Evolutionary conservation across 495 filamentous ascomycete genomes (phyloP).

Genomic region (Aspergillus haitiensis): DNA sequence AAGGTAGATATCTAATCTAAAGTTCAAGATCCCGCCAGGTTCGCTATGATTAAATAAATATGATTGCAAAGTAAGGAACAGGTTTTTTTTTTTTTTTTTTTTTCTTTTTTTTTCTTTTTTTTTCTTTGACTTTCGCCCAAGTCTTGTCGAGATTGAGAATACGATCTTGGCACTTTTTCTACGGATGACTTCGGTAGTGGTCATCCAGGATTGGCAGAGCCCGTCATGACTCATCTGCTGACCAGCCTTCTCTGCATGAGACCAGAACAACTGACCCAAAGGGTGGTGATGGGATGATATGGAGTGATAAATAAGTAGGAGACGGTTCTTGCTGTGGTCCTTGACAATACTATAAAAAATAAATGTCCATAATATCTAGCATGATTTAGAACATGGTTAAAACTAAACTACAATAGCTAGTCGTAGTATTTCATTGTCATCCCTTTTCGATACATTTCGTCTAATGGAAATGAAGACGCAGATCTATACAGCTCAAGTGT

Average conservation of each 20-base stretch:
- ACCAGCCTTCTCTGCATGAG: neutral
- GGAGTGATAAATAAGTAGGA: neutral
- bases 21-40: neutral
- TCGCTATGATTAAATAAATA: too few relatives aligned
- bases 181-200: neutral
- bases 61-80: too few relatives aligned
- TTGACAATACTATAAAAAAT: too few relatives aligned
- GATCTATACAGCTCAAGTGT: too few relatives aligned
- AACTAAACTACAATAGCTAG: too few relatives aligned
- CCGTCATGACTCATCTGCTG: neutral
- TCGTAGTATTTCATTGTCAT: too few relatives aligned
- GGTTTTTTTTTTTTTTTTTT: too few relatives aligned
- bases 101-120: neutral
- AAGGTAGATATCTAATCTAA: neutral
- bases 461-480: too few relatives aligned
- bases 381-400: too few relatives aligned
- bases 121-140: neutral
- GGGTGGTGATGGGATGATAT: neutral
- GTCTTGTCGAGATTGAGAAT: neutral
- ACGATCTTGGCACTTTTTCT: constrained; percentile 1
- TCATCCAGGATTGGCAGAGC: neutral
- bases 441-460: too few relatives aligned
- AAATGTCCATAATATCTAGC: too few relatives aligned
- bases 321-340: too few relatives aligned
- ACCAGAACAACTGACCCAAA: neutral